Evolutionary conservation across 306 rosid species (phyloP).

Genomic region (Fragaria ananassa): DNA sequence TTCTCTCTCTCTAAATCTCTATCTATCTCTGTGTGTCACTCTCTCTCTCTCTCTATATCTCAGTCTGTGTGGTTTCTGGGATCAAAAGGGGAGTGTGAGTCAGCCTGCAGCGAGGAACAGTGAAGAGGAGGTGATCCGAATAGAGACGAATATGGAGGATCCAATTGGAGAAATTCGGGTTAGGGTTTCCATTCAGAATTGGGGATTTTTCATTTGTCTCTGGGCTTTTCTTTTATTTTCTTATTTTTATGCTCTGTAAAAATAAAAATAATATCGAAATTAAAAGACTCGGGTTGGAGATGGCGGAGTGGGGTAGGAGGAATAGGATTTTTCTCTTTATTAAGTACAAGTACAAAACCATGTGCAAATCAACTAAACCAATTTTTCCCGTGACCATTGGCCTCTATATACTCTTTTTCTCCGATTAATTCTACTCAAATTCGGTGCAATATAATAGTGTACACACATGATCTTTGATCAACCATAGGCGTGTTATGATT

Average conservation of each 20-base stretch:
- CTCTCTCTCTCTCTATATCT: slow-evolving; percentile 4
- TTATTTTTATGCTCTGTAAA: not conserved
- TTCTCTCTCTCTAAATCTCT: slow-evolving; percentile 14
- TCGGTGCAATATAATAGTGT: too few relatives aligned
- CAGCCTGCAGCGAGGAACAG: slow-evolving; percentile 49
- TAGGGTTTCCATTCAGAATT: slow-evolving; percentile 53
- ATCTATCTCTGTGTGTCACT: not conserved
- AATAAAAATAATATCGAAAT: not conserved
- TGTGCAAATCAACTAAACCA: too few relatives aligned
- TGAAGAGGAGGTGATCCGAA: slow-evolving; percentile 21
- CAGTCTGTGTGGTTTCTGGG: not conserved
- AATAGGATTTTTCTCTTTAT: too few relatives aligned
- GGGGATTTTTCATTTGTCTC: slow-evolving; percentile 36
- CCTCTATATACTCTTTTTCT: too few relatives aligned
- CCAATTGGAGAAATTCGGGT: slow-evolving; percentile 31
- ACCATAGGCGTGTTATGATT: too few relatives aligned
- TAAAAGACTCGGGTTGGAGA: not conserved
- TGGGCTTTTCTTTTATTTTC: not conserved
- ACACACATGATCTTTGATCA: too few relatives aligned
- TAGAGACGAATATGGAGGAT: slow-evolving; percentile 26
- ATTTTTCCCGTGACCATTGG: too few relatives aligned
- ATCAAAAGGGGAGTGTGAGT: not conserved
- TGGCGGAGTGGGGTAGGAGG: not conserved
- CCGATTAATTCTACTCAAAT: too few relatives aligned
- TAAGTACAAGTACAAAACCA: too few relatives aligned